A percentile compares a stretch with the other conserved stretches of the same genome.
phyloP scores from a whole-genome alignment of 305 asterid species.

The Fraxinus baroniana region DNA sequence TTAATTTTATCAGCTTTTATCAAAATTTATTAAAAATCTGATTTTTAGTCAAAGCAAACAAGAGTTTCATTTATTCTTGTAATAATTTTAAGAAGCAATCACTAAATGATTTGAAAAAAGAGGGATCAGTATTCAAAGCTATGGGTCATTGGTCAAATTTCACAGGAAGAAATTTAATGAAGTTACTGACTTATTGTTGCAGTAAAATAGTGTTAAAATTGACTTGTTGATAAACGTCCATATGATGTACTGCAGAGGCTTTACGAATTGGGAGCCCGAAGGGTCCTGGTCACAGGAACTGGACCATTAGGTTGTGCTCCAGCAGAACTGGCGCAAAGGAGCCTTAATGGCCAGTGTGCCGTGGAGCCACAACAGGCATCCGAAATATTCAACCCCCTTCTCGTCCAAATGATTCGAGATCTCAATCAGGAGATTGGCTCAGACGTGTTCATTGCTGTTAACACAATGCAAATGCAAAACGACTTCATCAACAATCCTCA shows the following conservation, averaged over 20 bases:
- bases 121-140: not conserved
- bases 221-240: not conserved
- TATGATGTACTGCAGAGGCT: conserved; percentile 35
- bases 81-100: not conserved
- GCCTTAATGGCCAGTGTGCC: conserved; percentile 55
- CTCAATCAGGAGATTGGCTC: conserved; percentile 50
- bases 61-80: not conserved
- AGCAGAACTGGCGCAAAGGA: conserved; percentile 41
- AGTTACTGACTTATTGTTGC: not conserved
- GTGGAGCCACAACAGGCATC: conserved; percentile 49
- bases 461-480: conserved; percentile 44
- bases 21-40: no score
- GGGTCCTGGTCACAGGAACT: conserved; percentile 62
- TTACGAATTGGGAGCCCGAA: conserved; percentile 45
- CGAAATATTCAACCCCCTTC: conserved; percentile 45
- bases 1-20: no score
- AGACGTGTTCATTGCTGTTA: conserved; percentile 51
- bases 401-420: conserved; percentile 35
- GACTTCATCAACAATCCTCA: conserved; percentile 52
- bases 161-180: not conserved
- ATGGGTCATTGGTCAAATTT: not conserved
- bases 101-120: not conserved
- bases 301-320: conserved; percentile 76
- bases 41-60: not conserved
- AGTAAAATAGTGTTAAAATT: not conserved